Conservation (phyloP, 805 yeast species). For the Sugiyamaella lignohabitans region DNA sequence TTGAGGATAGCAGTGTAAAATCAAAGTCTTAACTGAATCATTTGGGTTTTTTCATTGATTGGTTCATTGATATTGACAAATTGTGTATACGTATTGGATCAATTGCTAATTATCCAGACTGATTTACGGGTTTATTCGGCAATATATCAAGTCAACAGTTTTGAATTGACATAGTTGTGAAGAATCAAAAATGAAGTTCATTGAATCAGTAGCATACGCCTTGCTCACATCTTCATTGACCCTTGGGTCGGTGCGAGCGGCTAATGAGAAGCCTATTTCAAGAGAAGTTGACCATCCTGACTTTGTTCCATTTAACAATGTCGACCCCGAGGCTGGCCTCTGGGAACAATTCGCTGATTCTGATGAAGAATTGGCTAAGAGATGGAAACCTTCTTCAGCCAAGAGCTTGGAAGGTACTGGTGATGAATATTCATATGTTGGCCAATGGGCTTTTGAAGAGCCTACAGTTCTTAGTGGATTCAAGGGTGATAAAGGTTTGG, state of each 20-base stretch:
- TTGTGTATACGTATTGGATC: no score
- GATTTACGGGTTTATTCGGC: no score
- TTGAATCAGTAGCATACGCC: not conserved
- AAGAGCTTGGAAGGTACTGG: constrained; percentile 30
- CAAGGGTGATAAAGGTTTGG: constrained; percentile 65
- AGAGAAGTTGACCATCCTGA: constrained; percentile 4
- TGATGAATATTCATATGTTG: constrained; percentile 53
- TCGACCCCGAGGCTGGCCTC: constrained; percentile 36
- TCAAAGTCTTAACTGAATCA: no score
- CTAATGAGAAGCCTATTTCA: not conserved
- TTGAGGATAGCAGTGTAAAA: no score
- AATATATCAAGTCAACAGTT: no score
- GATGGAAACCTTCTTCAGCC: constrained; percentile 57
- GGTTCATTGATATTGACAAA: no score
- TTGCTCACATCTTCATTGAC: not conserved
- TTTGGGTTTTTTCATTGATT: no score
- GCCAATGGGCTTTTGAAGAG: constrained; percentile 73
- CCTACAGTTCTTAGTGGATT: constrained; percentile 52
- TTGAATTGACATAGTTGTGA: no score
- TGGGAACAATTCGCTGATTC: constrained; percentile 58
- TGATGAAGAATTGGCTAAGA: constrained; percentile 23
- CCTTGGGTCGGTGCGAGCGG: not conserved
- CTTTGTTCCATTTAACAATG: constrained; percentile 1
- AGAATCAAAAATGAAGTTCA: not conserved
- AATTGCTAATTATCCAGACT: no score